Base-by-base conservation (phyloP, 768 basidiomycete genomes). In the Lactarius pseudohatsudake region DNA sequence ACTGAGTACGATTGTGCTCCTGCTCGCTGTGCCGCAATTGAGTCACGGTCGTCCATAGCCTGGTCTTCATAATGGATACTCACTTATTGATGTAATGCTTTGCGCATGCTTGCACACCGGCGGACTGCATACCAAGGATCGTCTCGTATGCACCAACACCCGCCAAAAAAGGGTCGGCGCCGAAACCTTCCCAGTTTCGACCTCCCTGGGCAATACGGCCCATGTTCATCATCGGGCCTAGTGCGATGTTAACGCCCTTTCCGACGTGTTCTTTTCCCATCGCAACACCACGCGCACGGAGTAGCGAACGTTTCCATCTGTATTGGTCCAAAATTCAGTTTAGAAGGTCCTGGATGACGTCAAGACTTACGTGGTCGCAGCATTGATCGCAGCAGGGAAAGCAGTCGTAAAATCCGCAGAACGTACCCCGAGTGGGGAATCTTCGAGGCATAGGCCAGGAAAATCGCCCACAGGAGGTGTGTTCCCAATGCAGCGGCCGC, bases 151-250 rank as follows among this genome's bases (percentile, higher is more conserved):
- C 84, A 1, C 81, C 79, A 73, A 92, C 92, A 15, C 95, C 93
- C 20, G 84, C 72, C 18, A 96, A 79, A 78, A 86, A 96, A 0
- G 95, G 95, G 75, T 97, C 95, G 11, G 84, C 92, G 38, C 94
- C 94, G 64, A 94, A 95, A n/a, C 92, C 93, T 80, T 96, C 95
- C 92, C 93, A 96, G 76, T 95, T 94, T 34, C 95, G 81, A 20
- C 95, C 95, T 8, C 90, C 92, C 69, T 85, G 81, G 2, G 90
- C 87, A 22, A 88, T 77, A 20, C 91, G 85, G 3, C 89, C 91
- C 80, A 96, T 84, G 74, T 95, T 94, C 86, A 92, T 94, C 89
- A 91, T 91, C 0, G 92, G 84, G 34, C 83, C 80, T 3, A 96
- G 82, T 11, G 87, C 89, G 58, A 96, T 78, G 71, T 97, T 85